Conservation (phyloP, 2,329 filamentous ascomycete genomes). For the Esteya vermicola region DNA sequence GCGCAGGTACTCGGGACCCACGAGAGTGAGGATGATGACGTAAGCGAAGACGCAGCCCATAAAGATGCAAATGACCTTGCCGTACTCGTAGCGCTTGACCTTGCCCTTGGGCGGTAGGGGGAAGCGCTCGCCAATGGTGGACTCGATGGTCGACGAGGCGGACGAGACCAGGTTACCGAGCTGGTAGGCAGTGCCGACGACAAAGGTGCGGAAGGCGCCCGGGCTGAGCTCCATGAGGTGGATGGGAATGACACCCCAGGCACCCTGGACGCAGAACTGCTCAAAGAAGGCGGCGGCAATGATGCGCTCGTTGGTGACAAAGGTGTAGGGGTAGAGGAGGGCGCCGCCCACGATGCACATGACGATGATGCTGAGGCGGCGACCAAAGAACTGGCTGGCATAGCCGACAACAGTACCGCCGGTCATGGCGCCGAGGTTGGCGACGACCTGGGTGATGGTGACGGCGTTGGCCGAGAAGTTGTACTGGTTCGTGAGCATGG, state of each 20-base stretch:
- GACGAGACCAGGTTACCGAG: constrained; percentile 61
- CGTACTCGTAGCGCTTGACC: constrained; percentile 53
- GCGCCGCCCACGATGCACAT: constrained; percentile 43
- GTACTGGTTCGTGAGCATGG: constrained; percentile 38
- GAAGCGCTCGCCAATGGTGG: constrained; percentile 60
- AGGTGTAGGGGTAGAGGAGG: constrained; percentile 58
- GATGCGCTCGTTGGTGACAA: constrained; percentile 42
- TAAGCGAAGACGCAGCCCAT: constrained; percentile 69
- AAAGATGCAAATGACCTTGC: constrained; percentile 79
- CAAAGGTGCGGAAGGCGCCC: constrained; percentile 57
- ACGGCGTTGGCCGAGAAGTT: constrained; percentile 10
- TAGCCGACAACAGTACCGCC: constrained; percentile 64
- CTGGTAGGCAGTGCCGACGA: constrained; percentile 62
- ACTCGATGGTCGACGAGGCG: constrained; percentile 61
- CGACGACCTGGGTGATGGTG: constrained; percentile 47
- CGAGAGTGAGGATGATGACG: constrained; percentile 44
- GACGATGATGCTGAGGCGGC: constrained; percentile 51
- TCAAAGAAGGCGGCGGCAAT: constrained; percentile 52
- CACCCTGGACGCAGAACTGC: constrained; percentile 65
- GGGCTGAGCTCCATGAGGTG: constrained; percentile 67
- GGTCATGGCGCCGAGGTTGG: constrained; percentile 65
- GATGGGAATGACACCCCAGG: constrained; percentile 64
- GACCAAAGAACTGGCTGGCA: constrained; percentile 59
- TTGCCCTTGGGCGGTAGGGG: constrained; percentile 43
- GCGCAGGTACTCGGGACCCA: constrained; percentile 43